Conservation (phyloP, 1,139 yeast species). For the Nakaseomyces glabratus region DNA sequence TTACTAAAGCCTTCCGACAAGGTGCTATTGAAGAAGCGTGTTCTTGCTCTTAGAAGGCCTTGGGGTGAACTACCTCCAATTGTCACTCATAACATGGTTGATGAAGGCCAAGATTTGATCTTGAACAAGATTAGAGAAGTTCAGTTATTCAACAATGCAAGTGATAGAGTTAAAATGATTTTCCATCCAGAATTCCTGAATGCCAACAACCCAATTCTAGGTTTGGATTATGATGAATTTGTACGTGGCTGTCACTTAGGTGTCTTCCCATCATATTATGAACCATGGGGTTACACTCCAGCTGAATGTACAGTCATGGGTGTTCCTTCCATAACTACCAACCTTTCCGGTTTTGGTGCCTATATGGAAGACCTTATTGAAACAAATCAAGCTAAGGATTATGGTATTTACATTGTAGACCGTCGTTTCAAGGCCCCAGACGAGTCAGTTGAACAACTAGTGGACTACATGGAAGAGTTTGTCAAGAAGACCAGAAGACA, state of each 20-base stretch:
- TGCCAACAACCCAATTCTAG: slow-evolving; percentile 87
- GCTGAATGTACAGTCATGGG: slow-evolving; percentile 99
- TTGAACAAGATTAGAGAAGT: slow-evolving; percentile 88
- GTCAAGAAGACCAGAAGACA: slow-evolving; percentile 87
- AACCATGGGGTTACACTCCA: slow-evolving; percentile 99
- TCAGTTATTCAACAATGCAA: slow-evolving; percentile 78
- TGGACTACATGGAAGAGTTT: slow-evolving; percentile 84
- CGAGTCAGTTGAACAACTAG: slow-evolving; percentile 85
- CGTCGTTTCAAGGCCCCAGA: slow-evolving; percentile 90
- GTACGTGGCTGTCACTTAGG: slow-evolving; percentile 98
- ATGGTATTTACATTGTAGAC: slow-evolving; percentile 95
- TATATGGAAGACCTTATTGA: slow-evolving; percentile 98
- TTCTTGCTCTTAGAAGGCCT: slow-evolving; percentile 76
- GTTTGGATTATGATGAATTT: slow-evolving; percentile 92
- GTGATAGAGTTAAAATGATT: slow-evolving; percentile 87
- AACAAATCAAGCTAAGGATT: slow-evolving; percentile 68
- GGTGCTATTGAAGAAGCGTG: slow-evolving; percentile 83
- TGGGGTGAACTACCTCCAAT: slow-evolving; percentile 85
- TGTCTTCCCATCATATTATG: slow-evolving; percentile 96
- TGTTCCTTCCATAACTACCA: slow-evolving; percentile 96
- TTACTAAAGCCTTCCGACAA: slow-evolving; percentile 81
- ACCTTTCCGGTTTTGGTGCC: slow-evolving; percentile 94
- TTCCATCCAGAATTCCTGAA: slow-evolving; percentile 97
- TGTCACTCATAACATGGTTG: slow-evolving; percentile 96
- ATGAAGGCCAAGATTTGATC: slow-evolving; percentile 85